A percentile compares a stretch with the other conserved stretches of the same genome.
Conservation (phyloP, 371 early-diverging fungal species). For the Actinomucor elegans region DNA sequence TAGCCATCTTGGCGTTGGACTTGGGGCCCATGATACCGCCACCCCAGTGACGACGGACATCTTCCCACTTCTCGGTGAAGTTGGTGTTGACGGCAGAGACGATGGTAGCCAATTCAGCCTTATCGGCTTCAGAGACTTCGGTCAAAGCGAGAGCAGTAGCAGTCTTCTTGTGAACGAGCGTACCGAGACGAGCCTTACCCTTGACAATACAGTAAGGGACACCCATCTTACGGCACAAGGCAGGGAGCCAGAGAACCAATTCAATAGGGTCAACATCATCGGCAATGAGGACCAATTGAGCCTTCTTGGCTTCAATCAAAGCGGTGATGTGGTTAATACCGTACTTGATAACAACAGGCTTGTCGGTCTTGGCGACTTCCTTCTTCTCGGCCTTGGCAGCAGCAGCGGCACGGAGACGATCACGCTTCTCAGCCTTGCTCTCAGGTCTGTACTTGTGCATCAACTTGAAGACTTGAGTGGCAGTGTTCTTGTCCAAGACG, state of each 20-base stretch:
- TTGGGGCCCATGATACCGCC: conserved; percentile 96
- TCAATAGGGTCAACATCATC: conserved; percentile 99
- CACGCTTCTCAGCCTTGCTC: conserved; percentile 94
- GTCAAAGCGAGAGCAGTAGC: conserved; percentile 96
- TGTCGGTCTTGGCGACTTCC: conserved; percentile 87
- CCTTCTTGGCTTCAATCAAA: conserved; percentile 98
- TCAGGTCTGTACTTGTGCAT: conserved; percentile 99
- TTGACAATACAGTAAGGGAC: conserved; percentile 99
- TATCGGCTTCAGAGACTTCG: conserved; percentile 96
- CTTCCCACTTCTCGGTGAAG: conserved; percentile 92
- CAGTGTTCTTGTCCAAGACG: conserved; percentile 96
- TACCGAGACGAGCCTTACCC: conserved; percentile 97
- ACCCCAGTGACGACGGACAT: conserved; percentile 93
- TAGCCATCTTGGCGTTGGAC: conserved; percentile 82
- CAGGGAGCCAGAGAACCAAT: conserved; percentile 98
- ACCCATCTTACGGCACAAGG: conserved; percentile 99
- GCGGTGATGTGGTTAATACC: conserved; percentile 99
- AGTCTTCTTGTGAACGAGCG: conserved; percentile 99
- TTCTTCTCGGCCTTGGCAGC: conserved; percentile 85
- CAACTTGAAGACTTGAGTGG: conserved; percentile 95
- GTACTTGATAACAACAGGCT: conserved; percentile 97
- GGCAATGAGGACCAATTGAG: conserved; percentile 98
- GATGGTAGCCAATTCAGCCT: conserved; percentile 85
- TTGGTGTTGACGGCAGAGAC: conserved; percentile 92
- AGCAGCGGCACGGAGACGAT: conserved; percentile 87